Conservation (phyloP, 2,329 filamentous ascomycete species). For the Nothopassalora personata region DNA sequence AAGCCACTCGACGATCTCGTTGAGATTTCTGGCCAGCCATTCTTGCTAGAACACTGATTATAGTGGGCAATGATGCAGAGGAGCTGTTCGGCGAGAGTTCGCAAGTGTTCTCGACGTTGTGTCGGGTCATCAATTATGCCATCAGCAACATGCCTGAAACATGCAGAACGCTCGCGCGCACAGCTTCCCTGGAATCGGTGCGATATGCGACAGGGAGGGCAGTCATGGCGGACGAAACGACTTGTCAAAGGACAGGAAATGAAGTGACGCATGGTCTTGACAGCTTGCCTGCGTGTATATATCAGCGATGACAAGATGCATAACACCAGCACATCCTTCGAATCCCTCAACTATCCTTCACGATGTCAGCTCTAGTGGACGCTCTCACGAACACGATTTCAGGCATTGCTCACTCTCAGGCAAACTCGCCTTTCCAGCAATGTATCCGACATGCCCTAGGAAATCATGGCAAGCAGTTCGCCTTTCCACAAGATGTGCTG, state of each 20-base stretch:
- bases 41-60: no score
- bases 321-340: background rate
- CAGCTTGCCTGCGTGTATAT: background rate
- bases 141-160: background rate
- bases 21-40: no score
- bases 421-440: slow-evolving; percentile 12
- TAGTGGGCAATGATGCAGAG: no score
- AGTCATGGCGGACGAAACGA: background rate
- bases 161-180: background rate
- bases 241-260: background rate
- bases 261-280: background rate
- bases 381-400: background rate
- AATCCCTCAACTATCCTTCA: background rate
- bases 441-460: slow-evolving; percentile 12
- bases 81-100: no score
- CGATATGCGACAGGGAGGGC: background rate
- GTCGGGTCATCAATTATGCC: background rate
- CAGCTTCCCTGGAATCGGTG: background rate
- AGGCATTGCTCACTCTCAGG: background rate
- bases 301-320: background rate
- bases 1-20: no score
- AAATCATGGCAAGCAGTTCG: slow-evolving; percentile 10
- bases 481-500: slow-evolving; percentile 15
- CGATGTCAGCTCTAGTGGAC: background rate
- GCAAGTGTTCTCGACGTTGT: no score